phyloP scores from a whole-genome alignment of 1,139 yeast genomes.

The Saccharomycopsis hybrid region DNA sequence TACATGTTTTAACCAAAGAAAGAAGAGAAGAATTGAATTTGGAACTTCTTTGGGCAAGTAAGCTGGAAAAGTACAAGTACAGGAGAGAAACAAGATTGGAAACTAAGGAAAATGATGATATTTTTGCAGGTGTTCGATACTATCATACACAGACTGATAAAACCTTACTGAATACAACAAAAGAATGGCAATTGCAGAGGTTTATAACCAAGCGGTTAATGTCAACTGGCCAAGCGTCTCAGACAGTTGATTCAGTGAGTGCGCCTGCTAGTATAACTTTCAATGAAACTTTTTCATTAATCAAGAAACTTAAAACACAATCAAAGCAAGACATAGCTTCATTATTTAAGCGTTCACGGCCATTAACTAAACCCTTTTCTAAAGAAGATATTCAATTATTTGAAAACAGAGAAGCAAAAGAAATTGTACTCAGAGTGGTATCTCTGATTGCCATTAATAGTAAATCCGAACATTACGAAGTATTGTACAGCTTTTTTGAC shows the following conservation, averaged over 20 bases:
- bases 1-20: slow-evolving; percentile 67
- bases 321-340: too few species aligned
- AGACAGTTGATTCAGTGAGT: too few species aligned
- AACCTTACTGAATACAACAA: neutral
- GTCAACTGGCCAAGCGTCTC: too few species aligned
- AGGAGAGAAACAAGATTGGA: slow-evolving; percentile 12
- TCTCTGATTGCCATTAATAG: neutral
- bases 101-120: slow-evolving; percentile 14
- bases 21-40: slow-evolving; percentile 63
- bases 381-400: neutral
- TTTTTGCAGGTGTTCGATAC: slow-evolving; percentile 20
- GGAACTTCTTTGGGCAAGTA: slow-evolving; percentile 60
- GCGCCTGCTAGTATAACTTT: too few species aligned
- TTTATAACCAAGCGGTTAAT: too few species aligned
- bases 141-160: slow-evolving; percentile 12
- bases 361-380: neutral
- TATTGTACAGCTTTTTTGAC: slow-evolving; percentile 4
- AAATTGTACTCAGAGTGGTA: slow-evolving; percentile 1
- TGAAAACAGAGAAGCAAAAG: neutral
- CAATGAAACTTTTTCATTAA: too few species aligned
- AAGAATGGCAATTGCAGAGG: too few species aligned
- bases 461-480: neutral
- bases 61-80: slow-evolving; percentile 35
- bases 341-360: neutral
- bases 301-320: too few species aligned